Base-by-base conservation (phyloP, 345 rosid species). In the Euphorbia peplus region DNA sequence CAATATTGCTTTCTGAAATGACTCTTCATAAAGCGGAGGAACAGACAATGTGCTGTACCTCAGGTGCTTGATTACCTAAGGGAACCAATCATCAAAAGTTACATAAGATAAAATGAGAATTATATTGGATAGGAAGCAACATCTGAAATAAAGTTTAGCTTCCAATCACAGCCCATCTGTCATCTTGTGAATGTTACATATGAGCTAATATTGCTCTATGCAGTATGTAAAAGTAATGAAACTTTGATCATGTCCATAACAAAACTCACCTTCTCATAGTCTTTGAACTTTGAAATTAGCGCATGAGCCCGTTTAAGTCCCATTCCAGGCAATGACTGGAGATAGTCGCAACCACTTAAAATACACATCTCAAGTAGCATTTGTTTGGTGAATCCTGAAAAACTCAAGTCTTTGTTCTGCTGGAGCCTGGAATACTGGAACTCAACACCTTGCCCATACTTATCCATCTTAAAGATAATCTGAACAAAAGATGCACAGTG, bases 311-410 rank as follows among this genome's bases (percentile, higher is more conserved):
- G 84, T 86, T 86, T 95, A 55, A 90, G 81, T 47, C 97, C 99
- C 96, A 95, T 88, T 77, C 98, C 99, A 11, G 97, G 84, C 64
- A 95, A 81, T 78, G 98, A 95, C 65, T 77, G 96, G 83, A 90
- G 76, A 77, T 95, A 95, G 76, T 95, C 99, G 77, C 99, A 95
- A 50, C 99, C 99, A 74, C 99, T 95, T 66, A 95, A 80, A 69
- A 95, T 91, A 87, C 99, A 95, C 96, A 90, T 91, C 80, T 95
- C 96, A 47, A 95, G 96, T 75, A 95, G 75, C 99, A 90, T 91
- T 78, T 83, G 88, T 62, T 83, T 79, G 66, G 91, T 85, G 76
- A 95, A 88, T 73, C 90, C 95, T 16, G 79, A 69, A 77, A 95
- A 87, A 78, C 75, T 77, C 58, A 87, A 77, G 25, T 86, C 96